Evolutionary conservation across 148 eudicot species (phyloP), one percentile per base, ranked within the genome.

Genomic region (Chenopodium berlandieri): DNA sequence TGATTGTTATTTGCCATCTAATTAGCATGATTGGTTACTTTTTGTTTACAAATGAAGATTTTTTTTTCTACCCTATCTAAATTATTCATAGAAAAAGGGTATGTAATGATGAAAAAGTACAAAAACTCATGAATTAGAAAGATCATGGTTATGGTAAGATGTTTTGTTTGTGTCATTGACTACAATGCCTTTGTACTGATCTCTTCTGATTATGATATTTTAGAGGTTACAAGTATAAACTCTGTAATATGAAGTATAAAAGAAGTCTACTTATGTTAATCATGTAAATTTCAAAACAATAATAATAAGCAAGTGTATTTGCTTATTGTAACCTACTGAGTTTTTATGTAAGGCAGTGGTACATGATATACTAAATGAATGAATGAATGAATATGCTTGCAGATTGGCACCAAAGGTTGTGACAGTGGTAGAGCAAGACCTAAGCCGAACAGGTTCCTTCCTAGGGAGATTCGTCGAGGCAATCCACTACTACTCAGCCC

Each of bases 381-480:
- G 66, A 64, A 75, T 67, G 40, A 34, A 34, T 34, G 32, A 34
- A 3, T 73, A 19, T 34, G 58, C 30, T 63, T 84, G 58, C 91
- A 96, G 99, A 82, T 91, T 94, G 88, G 91, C 91, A 47, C 99
- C 99, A 12, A 96, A 96, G 83, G 97, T 96, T 17, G 97, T 96
- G 71, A 96, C 99, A 2, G 92, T 96, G 52, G 99, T 96, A 60
- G 99, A 96, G 86, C 98, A 96, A 82, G 99, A 96, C 90, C 83
- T 96, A 71, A 96, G 92, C 86, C 95, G 91, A 20, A 92, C 97
- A 20, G 97, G 95, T 1, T 88, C 97, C 0, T 96, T 96, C 89
- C 82, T 96, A 80, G 97, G 93, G 10, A 78, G 99, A 44, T 96
- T 96, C 14, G 99, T 96, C 63, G 99, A 96, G 86, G 99, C 99